Conservation (phyloP, 331 rosid species). For the Acacia concinna region DNA sequence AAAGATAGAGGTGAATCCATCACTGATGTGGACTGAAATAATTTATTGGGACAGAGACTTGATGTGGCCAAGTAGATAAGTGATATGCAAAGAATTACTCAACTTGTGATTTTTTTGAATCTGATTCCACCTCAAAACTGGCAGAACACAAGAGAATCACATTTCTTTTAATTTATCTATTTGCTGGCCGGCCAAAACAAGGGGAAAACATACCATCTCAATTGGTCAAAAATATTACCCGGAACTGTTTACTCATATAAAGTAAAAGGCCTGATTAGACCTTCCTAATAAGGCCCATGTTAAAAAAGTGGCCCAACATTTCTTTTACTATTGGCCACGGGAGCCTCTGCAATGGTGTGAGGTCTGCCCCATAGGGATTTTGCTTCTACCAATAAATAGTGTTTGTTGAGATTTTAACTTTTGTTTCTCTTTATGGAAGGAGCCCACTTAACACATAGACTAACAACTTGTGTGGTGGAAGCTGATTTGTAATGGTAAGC, state of each 20-base stretch:
- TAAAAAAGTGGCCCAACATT: background rate
- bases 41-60: conserved; percentile 36
- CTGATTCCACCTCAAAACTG: background rate
- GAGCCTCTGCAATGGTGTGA: background rate
- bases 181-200: background rate
- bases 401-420: too few relatives aligned
- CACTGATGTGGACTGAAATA: conserved; percentile 41
- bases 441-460: too few relatives aligned
- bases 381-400: too few relatives aligned
- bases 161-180: background rate
- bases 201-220: background rate
- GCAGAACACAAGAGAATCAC: background rate
- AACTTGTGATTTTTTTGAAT: background rate
- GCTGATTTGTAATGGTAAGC: background rate
- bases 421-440: too few relatives aligned
- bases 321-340: background rate
- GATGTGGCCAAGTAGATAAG: conserved; percentile 32
- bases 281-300: background rate
- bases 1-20: conserved; percentile 16
- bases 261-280: background rate
- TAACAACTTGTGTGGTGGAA: too few relatives aligned
- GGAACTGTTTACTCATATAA: background rate
- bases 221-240: background rate
- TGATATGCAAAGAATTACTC: background rate
- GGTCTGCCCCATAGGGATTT: too few relatives aligned